A percentile compares a stretch with the other conserved stretches of the same genome.
Evolutionary conservation across 1,139 yeast species (phyloP).

Genomic region (Blastobotrys arbuscula): DNA sequence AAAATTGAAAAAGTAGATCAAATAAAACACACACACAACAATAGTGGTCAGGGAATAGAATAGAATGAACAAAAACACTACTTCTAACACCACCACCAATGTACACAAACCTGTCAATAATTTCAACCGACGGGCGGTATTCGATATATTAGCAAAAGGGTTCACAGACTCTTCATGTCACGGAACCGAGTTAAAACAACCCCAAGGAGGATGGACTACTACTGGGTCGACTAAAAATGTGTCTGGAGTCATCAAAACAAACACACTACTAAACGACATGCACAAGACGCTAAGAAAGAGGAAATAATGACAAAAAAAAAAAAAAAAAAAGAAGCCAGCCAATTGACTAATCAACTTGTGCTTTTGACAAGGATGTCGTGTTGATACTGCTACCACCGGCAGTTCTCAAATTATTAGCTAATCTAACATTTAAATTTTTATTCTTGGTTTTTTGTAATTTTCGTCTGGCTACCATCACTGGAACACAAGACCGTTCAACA

Average conservation of each 20-base stretch:
- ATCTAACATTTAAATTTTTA: slow-evolving; percentile 40
- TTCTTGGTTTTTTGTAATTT: slow-evolving; percentile 71
- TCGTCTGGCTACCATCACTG: slow-evolving; percentile 86
- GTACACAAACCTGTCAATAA: slow-evolving; percentile 25
- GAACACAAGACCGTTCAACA: slow-evolving; percentile 72
- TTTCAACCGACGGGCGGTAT: slow-evolving; percentile 27
- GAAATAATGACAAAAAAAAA: not conserved
- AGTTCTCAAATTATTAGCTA: slow-evolving; percentile 35
- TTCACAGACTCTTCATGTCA: slow-evolving; percentile 18
- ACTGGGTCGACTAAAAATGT: slow-evolving; percentile 12
- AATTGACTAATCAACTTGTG: slow-evolving; percentile 25
- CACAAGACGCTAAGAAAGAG: slow-evolving; percentile 5
- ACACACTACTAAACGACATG: slow-evolving; percentile 21
- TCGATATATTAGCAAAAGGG: slow-evolving; percentile 20
- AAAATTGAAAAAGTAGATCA: too few relatives aligned
- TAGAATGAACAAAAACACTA: not conserved
- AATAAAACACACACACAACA: not conserved
- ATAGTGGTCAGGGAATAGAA: not conserved
- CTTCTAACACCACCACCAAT: too few relatives aligned
- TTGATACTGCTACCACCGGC: slow-evolving; percentile 16
- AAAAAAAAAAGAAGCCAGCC: not conserved
- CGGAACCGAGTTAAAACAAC: slow-evolving; percentile 4
- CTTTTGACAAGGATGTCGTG: slow-evolving; percentile 18
- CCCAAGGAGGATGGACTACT: slow-evolving; percentile 23
- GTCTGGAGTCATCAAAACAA: slow-evolving; percentile 16